phyloP scores from a whole-genome alignment of 768 basidiomycete species.

The Sarcodon sp. region DNA sequence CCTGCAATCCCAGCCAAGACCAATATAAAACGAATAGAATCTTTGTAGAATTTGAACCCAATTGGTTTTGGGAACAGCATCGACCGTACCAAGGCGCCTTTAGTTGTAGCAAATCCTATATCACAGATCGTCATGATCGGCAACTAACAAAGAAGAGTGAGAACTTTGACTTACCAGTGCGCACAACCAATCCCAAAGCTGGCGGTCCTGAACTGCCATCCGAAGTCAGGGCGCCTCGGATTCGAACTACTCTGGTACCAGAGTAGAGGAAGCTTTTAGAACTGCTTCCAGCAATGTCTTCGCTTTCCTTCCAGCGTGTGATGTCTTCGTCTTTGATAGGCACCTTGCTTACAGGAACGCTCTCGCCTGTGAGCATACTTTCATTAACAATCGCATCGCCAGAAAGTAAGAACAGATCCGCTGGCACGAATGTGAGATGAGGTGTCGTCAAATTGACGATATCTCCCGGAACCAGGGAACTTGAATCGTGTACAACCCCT shows the following conservation, averaged over 20 bases:
- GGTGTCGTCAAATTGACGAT: slow-evolving; percentile 80
- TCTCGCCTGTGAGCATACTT: slow-evolving; percentile 98
- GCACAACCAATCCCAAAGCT: slow-evolving; percentile 71
- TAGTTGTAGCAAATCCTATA: slow-evolving; percentile 91
- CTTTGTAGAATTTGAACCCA: slow-evolving; percentile 97
- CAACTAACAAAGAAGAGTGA: neutral
- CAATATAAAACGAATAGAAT: slow-evolving; percentile 81
- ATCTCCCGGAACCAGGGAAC: slow-evolving; percentile 82
- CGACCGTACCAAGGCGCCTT: slow-evolving; percentile 88
- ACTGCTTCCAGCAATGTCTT: slow-evolving; percentile 45
- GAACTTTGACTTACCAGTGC: slow-evolving; percentile 49
- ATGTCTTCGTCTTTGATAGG: slow-evolving; percentile 76
- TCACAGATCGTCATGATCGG: slow-evolving; percentile 2
- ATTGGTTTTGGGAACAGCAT: slow-evolving; percentile 99
- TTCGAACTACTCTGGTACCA: slow-evolving; percentile 83
- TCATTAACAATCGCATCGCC: slow-evolving; percentile 98
- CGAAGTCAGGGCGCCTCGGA: slow-evolving; percentile 47
- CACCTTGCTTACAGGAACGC: slow-evolving; percentile 88
- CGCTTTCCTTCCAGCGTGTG: slow-evolving; percentile 51
- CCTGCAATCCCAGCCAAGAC: slow-evolving; percentile 88
- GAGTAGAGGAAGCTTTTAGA: slow-evolving; percentile 80
- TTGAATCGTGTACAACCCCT: slow-evolving; percentile 69
- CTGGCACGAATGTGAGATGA: slow-evolving; percentile 63
- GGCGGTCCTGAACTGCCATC: slow-evolving; percentile 42
- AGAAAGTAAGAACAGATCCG: slow-evolving; percentile 84